Base-by-base conservation (phyloP, 257 asterid genomes). In the Jaltomata sinuosa region DNA sequence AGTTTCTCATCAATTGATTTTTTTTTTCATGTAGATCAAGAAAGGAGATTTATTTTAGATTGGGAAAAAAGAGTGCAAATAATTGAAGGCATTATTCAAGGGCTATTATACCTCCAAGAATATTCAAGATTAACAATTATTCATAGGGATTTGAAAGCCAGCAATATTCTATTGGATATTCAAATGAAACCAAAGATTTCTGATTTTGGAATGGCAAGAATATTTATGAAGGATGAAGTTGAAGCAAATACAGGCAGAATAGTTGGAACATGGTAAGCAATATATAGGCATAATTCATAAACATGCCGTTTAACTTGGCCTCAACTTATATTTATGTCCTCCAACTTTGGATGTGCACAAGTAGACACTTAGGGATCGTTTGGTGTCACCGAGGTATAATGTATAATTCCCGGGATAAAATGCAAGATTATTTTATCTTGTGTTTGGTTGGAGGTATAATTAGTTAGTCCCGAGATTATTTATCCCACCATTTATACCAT, bases 11-110 rank as follows among this genome's bases (percentile, higher is more conserved):
- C 50, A 31, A 79, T 38, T 40, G 32, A 5, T 36, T 71, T 54
- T 4, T n/a, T 40, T 42, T 64, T 59, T 0, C 2, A 2, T 42
- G 50, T 12, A 89, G 90, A 89, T 85, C 89, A 85, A 45, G 72
- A 67, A 2, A 85, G 86, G 25, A 40, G 87, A 21, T 31, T 68
- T 2, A 18, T 40, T 84, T 25, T 87, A 59, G 61, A 87, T 77
- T 87, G 90, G 90, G 85, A 85, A 32, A 85, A 78, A 81, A 68
- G 88, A 4, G 87, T 85, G 62, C 86, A 87, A 19, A 84, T 89
- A 53, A 89, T 89, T 25, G 90, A 87, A 80, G 91, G 91, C 0
- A 36, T 89, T 61, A 87, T 85, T 57, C 91, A 87, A 87, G 91
- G 91, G 42, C 79, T 87, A 29, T 40, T 89, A 50, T 87, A 89